Conservation (phyloP, 2,329 filamentous ascomycete genomes). For the Alternaria sp. region DNA sequence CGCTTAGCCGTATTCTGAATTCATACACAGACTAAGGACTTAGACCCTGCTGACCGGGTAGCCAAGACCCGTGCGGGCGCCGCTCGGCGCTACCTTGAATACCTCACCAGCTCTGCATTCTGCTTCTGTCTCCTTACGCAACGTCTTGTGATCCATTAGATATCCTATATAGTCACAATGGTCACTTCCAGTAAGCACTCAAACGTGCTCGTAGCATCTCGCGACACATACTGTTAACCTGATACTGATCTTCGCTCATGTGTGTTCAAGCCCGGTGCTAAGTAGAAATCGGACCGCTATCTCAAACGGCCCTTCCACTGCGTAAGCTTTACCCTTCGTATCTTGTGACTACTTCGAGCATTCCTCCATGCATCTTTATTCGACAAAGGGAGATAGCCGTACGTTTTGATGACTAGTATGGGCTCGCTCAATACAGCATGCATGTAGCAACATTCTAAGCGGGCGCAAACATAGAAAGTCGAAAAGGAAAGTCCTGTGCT, state of each 20-base stretch:
- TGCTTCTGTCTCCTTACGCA: too few relatives aligned
- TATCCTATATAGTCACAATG: rapidly evolving
- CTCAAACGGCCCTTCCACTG: neutral
- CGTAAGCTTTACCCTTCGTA: neutral
- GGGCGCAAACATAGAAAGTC: too few relatives aligned
- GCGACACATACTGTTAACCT: too few relatives aligned
- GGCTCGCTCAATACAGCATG: neutral
- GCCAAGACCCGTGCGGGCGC: rapidly evolving
- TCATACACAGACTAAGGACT: too few relatives aligned
- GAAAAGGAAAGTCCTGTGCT: rapidly evolving
- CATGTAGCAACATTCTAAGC: neutral
- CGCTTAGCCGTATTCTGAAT: too few relatives aligned
- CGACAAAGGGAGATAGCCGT: neutral
- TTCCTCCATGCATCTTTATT: neutral
- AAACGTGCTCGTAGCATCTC: too few relatives aligned
- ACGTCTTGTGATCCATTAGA: too few relatives aligned
- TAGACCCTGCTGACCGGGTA: too few relatives aligned
- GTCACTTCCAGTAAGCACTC: too few relatives aligned
- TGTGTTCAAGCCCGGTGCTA: neutral
- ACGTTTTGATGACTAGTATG: neutral
- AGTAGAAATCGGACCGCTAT: too few relatives aligned
- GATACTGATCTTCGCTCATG: rapidly evolving
- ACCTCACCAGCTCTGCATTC: too few relatives aligned
- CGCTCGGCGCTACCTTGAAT: too few relatives aligned
- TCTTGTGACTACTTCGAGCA: neutral